Evolutionary conservation across 2,329 filamentous ascomycete genomes (phyloP).

Genomic region (Alternaria conjuncta): DNA sequence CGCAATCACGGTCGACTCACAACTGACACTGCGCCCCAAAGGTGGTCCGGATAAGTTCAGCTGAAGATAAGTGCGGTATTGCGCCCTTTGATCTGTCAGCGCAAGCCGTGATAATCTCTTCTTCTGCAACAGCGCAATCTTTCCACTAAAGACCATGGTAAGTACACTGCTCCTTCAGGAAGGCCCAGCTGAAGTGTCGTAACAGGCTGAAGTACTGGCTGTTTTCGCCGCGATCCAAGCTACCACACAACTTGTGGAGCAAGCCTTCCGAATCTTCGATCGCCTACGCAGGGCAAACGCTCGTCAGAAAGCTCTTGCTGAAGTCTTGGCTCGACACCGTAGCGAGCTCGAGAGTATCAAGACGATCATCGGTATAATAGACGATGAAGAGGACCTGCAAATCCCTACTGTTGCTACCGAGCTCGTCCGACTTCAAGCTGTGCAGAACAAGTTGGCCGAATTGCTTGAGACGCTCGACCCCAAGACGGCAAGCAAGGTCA

Average conservation of each 20-base stretch:
- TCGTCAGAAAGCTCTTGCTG: constrained; percentile 15
- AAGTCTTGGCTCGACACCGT: background rate
- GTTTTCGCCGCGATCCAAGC: background rate
- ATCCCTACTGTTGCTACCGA: background rate
- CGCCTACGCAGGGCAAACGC: constrained; percentile 20
- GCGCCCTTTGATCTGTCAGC: background rate
- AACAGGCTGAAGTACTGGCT: background rate
- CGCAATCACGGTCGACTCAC: background rate
- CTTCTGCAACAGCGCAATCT: too few species aligned
- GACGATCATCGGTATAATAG: background rate
- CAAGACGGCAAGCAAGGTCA: too few species aligned
- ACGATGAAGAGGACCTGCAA: background rate
- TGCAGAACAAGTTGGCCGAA: too few species aligned
- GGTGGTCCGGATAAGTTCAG: background rate
- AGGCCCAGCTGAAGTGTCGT: too few species aligned
- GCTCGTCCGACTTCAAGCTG: background rate
- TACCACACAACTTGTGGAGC: constrained; percentile 11
- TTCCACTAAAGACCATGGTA: too few species aligned
- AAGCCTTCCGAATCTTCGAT: constrained; percentile 11
- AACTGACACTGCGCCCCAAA: constrained; percentile 3
- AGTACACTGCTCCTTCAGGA: too few species aligned
- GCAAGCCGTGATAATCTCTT: too few species aligned
- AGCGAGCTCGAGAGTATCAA: background rate
- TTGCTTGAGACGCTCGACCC: too few species aligned
- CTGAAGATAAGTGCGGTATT: background rate